Conservation (phyloP, 1,284 basidiomycete species). For the Cryptococcus depauperatus region DNA sequence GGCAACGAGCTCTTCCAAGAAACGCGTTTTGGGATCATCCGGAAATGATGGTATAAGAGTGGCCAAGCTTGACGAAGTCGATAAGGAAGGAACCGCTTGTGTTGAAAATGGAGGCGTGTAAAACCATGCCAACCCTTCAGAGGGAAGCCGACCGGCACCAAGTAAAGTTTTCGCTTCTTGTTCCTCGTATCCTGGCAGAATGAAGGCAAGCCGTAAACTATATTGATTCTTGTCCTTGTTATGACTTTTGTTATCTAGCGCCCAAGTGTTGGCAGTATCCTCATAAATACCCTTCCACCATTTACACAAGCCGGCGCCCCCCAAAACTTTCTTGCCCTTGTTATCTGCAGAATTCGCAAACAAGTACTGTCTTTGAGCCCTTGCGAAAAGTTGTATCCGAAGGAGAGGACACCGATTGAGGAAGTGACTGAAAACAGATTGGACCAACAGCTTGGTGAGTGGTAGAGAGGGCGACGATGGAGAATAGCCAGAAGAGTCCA, state of each 20-base stretch:
- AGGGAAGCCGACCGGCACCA: constrained; percentile 41
- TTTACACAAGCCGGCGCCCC: constrained; percentile 70
- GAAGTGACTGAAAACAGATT: constrained; percentile 58
- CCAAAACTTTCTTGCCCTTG: constrained; percentile 63
- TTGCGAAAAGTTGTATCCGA: constrained; percentile 83
- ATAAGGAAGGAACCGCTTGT: constrained; percentile 3
- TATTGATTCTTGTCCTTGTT: background rate
- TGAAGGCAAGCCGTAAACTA: constrained; percentile 44
- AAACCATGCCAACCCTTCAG: constrained; percentile 24
- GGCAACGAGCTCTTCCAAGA: constrained; percentile 69
- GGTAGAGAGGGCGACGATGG: constrained; percentile 49
- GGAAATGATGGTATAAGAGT: constrained; percentile 76
- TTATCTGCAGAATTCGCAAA: constrained; percentile 84
- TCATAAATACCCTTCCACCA: constrained; percentile 84
- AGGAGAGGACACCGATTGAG: constrained; percentile 51
- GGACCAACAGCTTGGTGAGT: constrained; percentile 59
- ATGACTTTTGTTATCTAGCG: constrained; percentile 5
- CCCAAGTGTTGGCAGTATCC: constrained; percentile 50
- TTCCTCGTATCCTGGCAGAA: constrained; percentile 65
- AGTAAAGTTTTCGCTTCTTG: constrained; percentile 62
- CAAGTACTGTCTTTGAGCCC: constrained; percentile 83
- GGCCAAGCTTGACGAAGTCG: constrained; percentile 48
- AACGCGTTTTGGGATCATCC: constrained; percentile 87
- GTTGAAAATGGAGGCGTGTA: constrained; percentile 27
- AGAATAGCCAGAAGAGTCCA: constrained; percentile 79